Conservation (phyloP, 2,329 filamentous ascomycete genomes). For the Colletotrichum sp. region DNA sequence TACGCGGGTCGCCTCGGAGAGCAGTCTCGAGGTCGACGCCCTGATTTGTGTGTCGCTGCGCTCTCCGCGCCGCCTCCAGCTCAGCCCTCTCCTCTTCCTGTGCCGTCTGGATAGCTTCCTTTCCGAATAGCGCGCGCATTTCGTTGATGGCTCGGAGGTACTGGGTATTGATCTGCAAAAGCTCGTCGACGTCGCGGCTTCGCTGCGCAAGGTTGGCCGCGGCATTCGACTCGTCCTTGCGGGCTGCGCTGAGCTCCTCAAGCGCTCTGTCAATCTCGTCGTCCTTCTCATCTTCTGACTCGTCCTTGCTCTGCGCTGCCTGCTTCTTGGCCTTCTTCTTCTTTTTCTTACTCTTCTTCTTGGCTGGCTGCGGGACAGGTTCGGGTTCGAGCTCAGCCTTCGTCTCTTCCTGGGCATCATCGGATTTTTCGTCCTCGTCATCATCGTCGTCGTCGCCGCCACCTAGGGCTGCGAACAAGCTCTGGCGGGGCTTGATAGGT, state of each 20-base stretch:
- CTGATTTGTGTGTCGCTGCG: constrained; percentile 42
- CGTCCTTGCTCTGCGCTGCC: constrained; percentile 26
- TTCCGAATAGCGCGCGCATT: constrained; percentile 72
- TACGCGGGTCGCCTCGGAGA: constrained; percentile 59
- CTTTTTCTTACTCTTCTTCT: constrained; percentile 43
- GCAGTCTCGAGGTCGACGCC: constrained; percentile 64
- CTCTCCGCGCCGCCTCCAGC: constrained; percentile 36
- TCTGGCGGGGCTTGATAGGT: constrained; percentile 43
- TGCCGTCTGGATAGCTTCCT: constrained; percentile 61
- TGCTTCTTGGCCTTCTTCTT: constrained; percentile 39
- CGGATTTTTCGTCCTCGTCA: constrained; percentile 36
- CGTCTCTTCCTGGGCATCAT: constrained; percentile 28
- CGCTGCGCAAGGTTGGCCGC: constrained; percentile 1
- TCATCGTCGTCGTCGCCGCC: constrained; percentile 44
- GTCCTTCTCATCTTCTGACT: constrained; percentile 30
- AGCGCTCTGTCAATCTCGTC: constrained; percentile 64
- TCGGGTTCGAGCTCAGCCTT: constrained; percentile 23
- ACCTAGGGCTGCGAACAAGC: constrained; percentile 58
- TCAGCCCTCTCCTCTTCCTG: constrained; percentile 54
- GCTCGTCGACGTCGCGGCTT: constrained; percentile 32
- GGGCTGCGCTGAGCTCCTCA: constrained; percentile 49
- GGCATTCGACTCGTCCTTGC: constrained; percentile 21
- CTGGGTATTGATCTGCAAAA: constrained; percentile 62
- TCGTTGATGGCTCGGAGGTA: constrained; percentile 88
- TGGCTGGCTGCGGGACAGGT: constrained; percentile 21